These are phyloP conservation scores for Citropsis articulata DNA, from an alignment of 345 rosid species.

Conservation along the genomic window DNA sequence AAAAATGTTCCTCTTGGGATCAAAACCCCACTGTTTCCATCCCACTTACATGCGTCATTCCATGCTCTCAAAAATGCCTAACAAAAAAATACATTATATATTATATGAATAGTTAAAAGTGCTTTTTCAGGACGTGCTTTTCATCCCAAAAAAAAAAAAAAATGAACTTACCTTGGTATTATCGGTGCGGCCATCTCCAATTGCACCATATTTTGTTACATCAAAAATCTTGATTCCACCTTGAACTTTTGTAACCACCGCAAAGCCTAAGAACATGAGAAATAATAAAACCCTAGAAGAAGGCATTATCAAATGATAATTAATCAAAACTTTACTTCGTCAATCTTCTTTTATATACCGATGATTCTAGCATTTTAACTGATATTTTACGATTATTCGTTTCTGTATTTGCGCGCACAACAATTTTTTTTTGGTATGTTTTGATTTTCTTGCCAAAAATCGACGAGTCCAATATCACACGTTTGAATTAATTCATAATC, in stretches of 20 bases:
- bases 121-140: not conserved
- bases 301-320: not conserved
- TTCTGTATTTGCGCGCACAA: not conserved
- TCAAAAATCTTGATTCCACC: not conserved
- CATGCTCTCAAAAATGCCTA: conserved; percentile 29
- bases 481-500: not conserved
- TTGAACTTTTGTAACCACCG: not conserved
- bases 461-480: not conserved
- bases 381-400: not conserved
- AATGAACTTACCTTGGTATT: conserved; percentile 13
- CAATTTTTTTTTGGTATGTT: not conserved
- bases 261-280: not conserved
- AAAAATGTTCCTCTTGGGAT: conserved; percentile 30
- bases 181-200: conserved; percentile 20
- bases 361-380: not conserved
- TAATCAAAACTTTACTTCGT: not conserved
- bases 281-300: not conserved
- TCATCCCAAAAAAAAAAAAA: not conserved
- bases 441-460: not conserved
- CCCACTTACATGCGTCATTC: conserved; percentile 15
- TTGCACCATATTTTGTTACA: conserved; percentile 23
- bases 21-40: conserved; percentile 4
- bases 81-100: not conserved
- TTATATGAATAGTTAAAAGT: not conserved
- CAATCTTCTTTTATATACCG: not conserved